phyloP scores from a whole-genome alignment of 768 basidiomycete genomes.

The Suillus placidus region DNA sequence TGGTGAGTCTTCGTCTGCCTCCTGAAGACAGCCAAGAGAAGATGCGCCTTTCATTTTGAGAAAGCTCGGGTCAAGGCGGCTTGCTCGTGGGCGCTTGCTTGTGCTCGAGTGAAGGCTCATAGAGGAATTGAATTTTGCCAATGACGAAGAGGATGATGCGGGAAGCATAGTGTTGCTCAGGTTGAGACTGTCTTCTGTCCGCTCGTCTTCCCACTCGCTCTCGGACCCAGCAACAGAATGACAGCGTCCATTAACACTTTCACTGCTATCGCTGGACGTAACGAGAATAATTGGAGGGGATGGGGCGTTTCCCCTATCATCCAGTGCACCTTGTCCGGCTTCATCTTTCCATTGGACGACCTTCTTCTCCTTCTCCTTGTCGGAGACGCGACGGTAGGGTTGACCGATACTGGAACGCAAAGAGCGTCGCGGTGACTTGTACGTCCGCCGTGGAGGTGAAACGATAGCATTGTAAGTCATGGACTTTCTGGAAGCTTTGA shows the following conservation, averaged over 20 bases:
- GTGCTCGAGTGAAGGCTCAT: slow-evolving; percentile 17
- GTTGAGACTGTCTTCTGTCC: slow-evolving; percentile 75
- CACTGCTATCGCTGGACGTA: slow-evolving; percentile 41
- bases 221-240: slow-evolving; percentile 67
- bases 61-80: slow-evolving; percentile 71
- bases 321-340: slow-evolving; percentile 78
- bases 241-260: slow-evolving; percentile 30
- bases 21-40: slow-evolving; percentile 64
- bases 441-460: slow-evolving; percentile 52
- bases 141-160: slow-evolving; percentile 37
- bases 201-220: slow-evolving; percentile 91
- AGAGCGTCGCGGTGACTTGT: slow-evolving; percentile 72
- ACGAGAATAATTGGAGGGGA: slow-evolving; percentile 24
- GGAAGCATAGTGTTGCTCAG: slow-evolving; percentile 48
- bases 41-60: slow-evolving; percentile 54
- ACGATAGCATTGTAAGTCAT: slow-evolving; percentile 44
- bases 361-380: slow-evolving; percentile 68
- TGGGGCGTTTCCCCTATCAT: slow-evolving; percentile 53
- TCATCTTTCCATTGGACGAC: slow-evolving; percentile 89
- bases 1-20: slow-evolving; percentile 67
- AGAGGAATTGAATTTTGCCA: slow-evolving; percentile 28
- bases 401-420: slow-evolving; percentile 64
- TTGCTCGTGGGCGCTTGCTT: slow-evolving; percentile 58
- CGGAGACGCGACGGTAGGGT: slow-evolving; percentile 65
- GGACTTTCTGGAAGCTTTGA: slow-evolving; percentile 45